phyloP scores from a whole-genome alignment of 1,139 yeast species.

The Hemisphaericaspora subhashii region DNA sequence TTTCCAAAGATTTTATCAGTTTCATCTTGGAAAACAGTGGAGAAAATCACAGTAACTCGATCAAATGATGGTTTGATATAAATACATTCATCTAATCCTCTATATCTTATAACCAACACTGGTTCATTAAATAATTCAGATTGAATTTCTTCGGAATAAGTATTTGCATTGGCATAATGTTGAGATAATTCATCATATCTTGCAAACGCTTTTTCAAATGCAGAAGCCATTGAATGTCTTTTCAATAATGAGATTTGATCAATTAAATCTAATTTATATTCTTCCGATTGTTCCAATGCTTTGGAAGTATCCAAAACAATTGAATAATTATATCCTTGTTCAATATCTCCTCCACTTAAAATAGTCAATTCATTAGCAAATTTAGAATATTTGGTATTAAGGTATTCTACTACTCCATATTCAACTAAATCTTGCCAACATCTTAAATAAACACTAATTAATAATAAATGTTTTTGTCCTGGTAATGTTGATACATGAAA shows the following conservation, averaged over 20 bases:
- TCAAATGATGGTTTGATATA: conserved; percentile 91
- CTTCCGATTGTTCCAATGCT: conserved; percentile 41
- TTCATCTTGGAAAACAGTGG: conserved; percentile 93
- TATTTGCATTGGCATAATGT: conserved; percentile 46
- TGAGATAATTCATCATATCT: conserved; percentile 73
- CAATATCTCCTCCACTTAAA: conserved; percentile 40
- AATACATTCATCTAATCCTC: conserved; percentile 85
- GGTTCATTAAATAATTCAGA: conserved; percentile 49
- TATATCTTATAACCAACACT: conserved; percentile 76
- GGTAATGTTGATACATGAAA: conserved; percentile 84
- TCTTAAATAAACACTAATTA: conserved; percentile 70
- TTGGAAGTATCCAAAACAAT: conserved; percentile 62
- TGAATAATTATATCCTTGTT: conserved; percentile 82
- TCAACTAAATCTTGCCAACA: conserved; percentile 72
- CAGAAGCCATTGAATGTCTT: conserved; percentile 88
- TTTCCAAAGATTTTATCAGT: conserved; percentile 94
- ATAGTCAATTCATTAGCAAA: conserved; percentile 30
- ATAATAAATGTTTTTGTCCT: conserved; percentile 60
- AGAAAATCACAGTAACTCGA: conserved; percentile 93
- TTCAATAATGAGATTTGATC: conserved; percentile 72
- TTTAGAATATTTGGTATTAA: conserved; percentile 38
- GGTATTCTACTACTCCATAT: conserved; percentile 60
- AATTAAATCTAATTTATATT: conserved; percentile 51
- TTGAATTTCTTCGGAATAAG: conserved; percentile 54
- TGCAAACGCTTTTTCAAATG: conserved; percentile 82